Conservation (phyloP, 2,329 filamentous ascomycete species). For the Nigrospora osmanthi region DNA sequence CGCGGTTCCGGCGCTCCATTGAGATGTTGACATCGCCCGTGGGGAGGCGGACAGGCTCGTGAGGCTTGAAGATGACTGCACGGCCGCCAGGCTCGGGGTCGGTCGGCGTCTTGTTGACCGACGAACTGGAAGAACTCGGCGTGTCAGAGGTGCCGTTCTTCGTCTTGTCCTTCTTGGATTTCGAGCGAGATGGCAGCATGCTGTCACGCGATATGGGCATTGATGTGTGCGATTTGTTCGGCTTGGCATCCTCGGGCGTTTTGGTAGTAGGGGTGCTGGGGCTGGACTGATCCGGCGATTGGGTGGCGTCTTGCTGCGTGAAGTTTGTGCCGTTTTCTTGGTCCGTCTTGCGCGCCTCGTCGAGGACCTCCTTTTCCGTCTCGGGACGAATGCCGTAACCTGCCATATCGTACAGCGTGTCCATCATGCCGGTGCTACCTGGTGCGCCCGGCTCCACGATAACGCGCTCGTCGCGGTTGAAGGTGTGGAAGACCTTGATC, state of each 20-base stretch:
- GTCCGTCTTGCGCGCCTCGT: constrained; percentile 20
- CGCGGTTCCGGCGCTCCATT: constrained; percentile 77
- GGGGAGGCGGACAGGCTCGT: constrained; percentile 59
- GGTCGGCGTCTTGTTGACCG: constrained; percentile 12
- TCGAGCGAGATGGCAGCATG: neutral
- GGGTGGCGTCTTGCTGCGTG: constrained; percentile 2
- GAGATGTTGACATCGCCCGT: constrained; percentile 87
- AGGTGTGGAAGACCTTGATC: constrained; percentile 78
- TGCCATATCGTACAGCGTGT: constrained; percentile 48
- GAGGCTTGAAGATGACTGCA: constrained; percentile 71
- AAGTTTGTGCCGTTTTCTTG: constrained; percentile 3
- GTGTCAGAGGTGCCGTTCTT: neutral
- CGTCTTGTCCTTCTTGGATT: neutral
- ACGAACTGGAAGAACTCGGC: constrained; percentile 9
- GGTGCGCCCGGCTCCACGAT: constrained; percentile 53
- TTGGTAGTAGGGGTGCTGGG: neutral
- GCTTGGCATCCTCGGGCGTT: neutral
- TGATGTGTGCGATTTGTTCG: neutral
- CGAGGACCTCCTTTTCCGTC: constrained; percentile 24
- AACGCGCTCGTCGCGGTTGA: constrained; percentile 63
- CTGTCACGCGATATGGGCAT: constrained; percentile 2
- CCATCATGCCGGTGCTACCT: constrained; percentile 37
- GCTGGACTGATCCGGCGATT: constrained; percentile 5
- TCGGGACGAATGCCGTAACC: constrained; percentile 22
- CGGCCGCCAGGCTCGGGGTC: constrained; percentile 54